Evolutionary conservation across 352 stramenopile species (phyloP).

Genomic region (Albugo candida): DNA sequence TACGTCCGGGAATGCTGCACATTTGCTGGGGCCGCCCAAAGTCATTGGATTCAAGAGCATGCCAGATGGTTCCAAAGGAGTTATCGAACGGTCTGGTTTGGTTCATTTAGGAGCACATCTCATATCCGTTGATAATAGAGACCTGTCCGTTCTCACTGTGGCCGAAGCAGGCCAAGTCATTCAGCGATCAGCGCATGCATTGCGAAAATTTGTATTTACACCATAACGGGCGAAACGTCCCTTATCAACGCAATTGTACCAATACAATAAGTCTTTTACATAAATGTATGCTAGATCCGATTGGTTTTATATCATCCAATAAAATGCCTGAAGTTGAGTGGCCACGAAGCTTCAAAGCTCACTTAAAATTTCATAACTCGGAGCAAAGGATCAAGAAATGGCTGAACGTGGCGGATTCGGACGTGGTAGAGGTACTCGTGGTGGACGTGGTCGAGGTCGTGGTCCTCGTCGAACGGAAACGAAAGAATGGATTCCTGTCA

Average conservation of each 20-base stretch:
- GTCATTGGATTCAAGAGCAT: conserved; percentile 61
- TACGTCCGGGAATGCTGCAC: no score
- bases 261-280: neutral
- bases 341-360: conserved; percentile 36
- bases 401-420: conserved; percentile 88
- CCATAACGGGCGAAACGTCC: conserved; percentile 13
- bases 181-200: conserved; percentile 46
- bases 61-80: conserved; percentile 38
- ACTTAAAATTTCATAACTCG: conserved; percentile 4
- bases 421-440: conserved; percentile 70
- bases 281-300: conserved; percentile 2
- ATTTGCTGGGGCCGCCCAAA: conserved; percentile 12
- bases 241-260: neutral
- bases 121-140: conserved; percentile 62
- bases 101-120: conserved; percentile 43
- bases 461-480: conserved; percentile 76
- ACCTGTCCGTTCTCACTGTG: conserved; percentile 40
- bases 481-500: conserved; percentile 98
- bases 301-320: conserved; percentile 1
- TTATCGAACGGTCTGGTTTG: conserved; percentile 56
- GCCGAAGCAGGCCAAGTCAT: conserved; percentile 50
- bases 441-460: conserved; percentile 72
- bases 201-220: conserved; percentile 47
- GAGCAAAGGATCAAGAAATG: neutral
- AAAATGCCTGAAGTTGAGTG: conserved; percentile 42